A percentile compares a stretch with the other conserved stretches of the same genome.
Evolutionary conservation across 208 protist genomes (phyloP).

Genomic region (Trypanosoma melophagium): DNA sequence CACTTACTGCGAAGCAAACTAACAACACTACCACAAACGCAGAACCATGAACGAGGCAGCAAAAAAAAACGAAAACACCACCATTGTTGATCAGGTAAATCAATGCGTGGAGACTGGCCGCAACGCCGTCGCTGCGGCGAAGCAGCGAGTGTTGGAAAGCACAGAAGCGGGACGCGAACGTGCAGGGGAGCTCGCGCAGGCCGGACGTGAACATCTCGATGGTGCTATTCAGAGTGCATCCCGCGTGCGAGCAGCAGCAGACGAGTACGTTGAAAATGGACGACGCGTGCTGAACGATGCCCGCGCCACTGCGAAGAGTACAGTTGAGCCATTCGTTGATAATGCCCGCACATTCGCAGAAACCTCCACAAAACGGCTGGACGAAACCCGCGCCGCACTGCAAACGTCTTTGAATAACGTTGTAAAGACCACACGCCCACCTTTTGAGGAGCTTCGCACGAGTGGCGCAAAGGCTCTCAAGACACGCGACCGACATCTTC

Average conservation of each 20-base stretch:
- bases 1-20: neutral
- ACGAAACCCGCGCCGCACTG: conserved; percentile 4
- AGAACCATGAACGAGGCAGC: neutral
- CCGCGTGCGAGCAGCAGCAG: neutral
- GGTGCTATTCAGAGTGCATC: neutral
- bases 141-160: conserved; percentile 12
- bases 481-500: conserved; percentile 4
- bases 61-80: neutral
- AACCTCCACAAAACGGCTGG: conserved; percentile 5
- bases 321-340: conserved; percentile 26
- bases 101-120: conserved; percentile 4
- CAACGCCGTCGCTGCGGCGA: neutral
- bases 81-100: conserved; percentile 2
- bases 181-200: conserved; percentile 8
- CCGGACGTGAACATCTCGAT: conserved; percentile 5
- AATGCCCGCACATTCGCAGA: conserved; percentile 9
- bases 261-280: conserved; percentile 10
- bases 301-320: neutral
- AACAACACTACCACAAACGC: neutral
- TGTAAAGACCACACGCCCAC: neutral
- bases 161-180: conserved; percentile 15
- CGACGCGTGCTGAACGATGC: neutral
- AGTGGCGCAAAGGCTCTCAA: conserved; percentile 4
- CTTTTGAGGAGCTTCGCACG: neutral
- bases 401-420: too few species aligned